phyloP scores from a whole-genome alignment of 345 rosid species.

The Murraya koenigii region DNA sequence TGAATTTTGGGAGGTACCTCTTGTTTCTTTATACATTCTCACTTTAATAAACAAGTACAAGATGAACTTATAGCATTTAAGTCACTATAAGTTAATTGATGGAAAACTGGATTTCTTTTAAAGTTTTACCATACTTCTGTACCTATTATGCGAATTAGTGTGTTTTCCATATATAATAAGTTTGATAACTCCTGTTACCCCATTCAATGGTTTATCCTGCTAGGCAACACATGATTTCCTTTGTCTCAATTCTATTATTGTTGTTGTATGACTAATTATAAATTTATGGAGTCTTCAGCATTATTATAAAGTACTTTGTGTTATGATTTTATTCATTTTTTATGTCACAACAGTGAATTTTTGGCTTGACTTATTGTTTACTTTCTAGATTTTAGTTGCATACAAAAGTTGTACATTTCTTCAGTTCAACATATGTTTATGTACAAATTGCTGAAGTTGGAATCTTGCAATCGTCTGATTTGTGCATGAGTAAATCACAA shows the following conservation, averaged over 20 bases:
- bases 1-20: slow-evolving; percentile 91
- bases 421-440: not conserved
- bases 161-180: not conserved
- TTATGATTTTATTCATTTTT: not conserved
- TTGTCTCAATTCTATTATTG: not conserved
- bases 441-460: not conserved
- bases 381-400: not conserved
- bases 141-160: not conserved
- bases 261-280: not conserved
- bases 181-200: not conserved
- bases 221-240: not conserved
- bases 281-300: not conserved
- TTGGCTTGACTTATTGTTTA: not conserved
- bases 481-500: not conserved
- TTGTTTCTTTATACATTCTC: slow-evolving; percentile 17
- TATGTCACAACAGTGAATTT: not conserved
- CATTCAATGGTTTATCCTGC: not conserved
- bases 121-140: not conserved
- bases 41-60: not conserved
- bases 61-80: not conserved
- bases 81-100: not conserved
- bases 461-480: not conserved
- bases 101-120: not conserved
- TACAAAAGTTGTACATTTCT: too few relatives aligned
- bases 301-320: not conserved